phyloP scores from a whole-genome alignment of 1,284 basidiomycete species.

The Moesziomyces globuligerus region DNA sequence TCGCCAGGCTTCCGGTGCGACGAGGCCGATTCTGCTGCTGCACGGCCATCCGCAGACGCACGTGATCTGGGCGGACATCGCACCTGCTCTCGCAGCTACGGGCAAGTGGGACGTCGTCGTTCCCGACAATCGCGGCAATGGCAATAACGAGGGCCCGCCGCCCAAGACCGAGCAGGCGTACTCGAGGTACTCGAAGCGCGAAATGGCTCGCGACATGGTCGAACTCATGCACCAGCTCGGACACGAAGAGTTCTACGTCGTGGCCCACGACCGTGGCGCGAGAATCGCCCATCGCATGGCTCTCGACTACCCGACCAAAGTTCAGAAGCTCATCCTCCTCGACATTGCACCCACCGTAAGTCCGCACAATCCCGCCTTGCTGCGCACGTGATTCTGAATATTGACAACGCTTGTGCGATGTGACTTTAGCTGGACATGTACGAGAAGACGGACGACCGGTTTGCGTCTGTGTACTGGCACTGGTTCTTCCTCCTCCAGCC shows the following conservation, averaged over 20 bases:
- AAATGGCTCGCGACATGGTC: constrained; percentile 68
- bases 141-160: constrained; percentile 32
- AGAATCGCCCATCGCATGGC: constrained; percentile 68
- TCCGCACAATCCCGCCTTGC: neutral
- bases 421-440: constrained; percentile 65
- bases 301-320: constrained; percentile 64
- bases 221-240: constrained; percentile 66
- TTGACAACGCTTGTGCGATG: neutral
- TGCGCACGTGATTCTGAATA: neutral
- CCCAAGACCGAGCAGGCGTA: constrained; percentile 31
- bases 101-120: constrained; percentile 65
- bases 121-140: constrained; percentile 67
- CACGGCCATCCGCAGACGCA: constrained; percentile 68
- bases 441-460: constrained; percentile 61
- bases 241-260: constrained; percentile 59
- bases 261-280: constrained; percentile 69
- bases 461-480: constrained; percentile 63
- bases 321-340: constrained; percentile 66
- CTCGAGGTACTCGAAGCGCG: constrained; percentile 66
- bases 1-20: too few relatives aligned
- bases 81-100: constrained; percentile 51
- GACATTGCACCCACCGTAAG: constrained; percentile 58
- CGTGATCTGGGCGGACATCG: constrained; percentile 67
- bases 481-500: constrained; percentile 69
- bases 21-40: constrained; percentile 65